Evolutionary conservation across 2,329 filamentous ascomycete genomes (phyloP), one percentile per base, ranked within the genome.

Genomic region (Aureobasidium sp.): DNA sequence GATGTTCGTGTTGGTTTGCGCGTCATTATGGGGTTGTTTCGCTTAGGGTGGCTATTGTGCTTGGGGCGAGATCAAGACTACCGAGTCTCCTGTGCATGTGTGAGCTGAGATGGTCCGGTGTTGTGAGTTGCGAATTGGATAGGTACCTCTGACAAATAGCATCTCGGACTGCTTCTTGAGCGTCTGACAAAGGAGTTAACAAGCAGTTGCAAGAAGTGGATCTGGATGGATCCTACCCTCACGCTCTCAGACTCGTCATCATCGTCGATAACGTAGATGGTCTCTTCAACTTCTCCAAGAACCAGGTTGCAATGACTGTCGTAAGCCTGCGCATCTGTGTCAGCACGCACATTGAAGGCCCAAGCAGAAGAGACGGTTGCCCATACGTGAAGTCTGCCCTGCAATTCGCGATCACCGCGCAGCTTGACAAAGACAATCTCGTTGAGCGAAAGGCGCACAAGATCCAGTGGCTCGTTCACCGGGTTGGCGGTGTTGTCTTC

Each of bases 301-400:
- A 99, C 91, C 48, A 99, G 78, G 72, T 99, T 99, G 82, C 95
- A 99, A 76, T 99, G 94, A 71, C 91, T 96, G 73, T 99, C 94
- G 74, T 99, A 99, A 61, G 94, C 94, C 94, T 99, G 24, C 22
- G 3, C 49, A 44, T 7, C 54, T 9, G 15, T 48, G 22, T 61
- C 27, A 60, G 39, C 22, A 31, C 4, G 39, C 8, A 6, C 7
- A 5, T 49, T 24, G 33, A 35, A 22, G 37, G 47, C 19, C 27
- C 5, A 24, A 5, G 12, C 31, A 35, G n/a, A 53, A 48, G 14
- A 19, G 22, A n/a, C 12, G 22, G 31, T 15, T 5, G 12, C 31
- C 35, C 64, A 17, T 63, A 97, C 94, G 77, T 99, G 94, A 71
- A 99, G 82, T 71, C 93, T 87, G 66, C 94, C 94, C 78, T 96